phyloP scores from a whole-genome alignment of 2,329 filamentous ascomycete species.

The Acarospora socialis region DNA sequence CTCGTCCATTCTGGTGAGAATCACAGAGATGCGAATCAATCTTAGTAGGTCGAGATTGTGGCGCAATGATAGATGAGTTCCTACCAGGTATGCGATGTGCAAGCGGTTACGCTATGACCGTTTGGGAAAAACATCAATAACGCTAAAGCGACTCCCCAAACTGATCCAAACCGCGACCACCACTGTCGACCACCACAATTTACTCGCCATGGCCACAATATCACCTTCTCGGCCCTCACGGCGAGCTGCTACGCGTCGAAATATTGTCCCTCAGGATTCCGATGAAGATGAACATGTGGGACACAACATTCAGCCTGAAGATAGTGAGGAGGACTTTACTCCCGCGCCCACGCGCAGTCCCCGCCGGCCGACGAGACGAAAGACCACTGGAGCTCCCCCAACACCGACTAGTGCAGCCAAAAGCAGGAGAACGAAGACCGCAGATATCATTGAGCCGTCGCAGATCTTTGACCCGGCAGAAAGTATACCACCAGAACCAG shows the following conservation, averaged over 20 bases:
- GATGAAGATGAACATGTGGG: slow-evolving; percentile 58
- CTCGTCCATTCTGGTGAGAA: slow-evolving; percentile 38
- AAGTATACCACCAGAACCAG: slow-evolving; percentile 33
- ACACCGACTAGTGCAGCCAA: slow-evolving; percentile 25
- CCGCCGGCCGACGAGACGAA: slow-evolving; percentile 43
- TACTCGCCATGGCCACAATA: slow-evolving; percentile 27
- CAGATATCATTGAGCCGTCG: slow-evolving; percentile 43
- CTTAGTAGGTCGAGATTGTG: too few species aligned
- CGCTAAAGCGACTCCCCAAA: too few species aligned
- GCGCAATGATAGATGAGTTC: too few species aligned
- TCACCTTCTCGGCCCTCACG: slow-evolving; percentile 42
- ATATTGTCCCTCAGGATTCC: slow-evolving; percentile 59
- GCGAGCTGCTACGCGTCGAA: slow-evolving; percentile 50
- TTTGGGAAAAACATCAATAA: too few species aligned
- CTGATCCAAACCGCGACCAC: too few species aligned
- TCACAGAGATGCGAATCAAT: background rate
- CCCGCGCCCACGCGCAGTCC: slow-evolving; percentile 51
- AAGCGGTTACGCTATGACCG: too few species aligned
- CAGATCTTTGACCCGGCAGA: slow-evolving; percentile 46
- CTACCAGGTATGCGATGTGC: too few species aligned
- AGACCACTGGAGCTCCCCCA: slow-evolving; percentile 34
- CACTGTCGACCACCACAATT: too few species aligned
- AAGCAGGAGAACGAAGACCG: slow-evolving; percentile 31
- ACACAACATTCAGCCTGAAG: slow-evolving; percentile 42
- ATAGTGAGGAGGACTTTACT: slow-evolving; percentile 67